phyloP scores from a whole-genome alignment of 495 filamentous ascomycete species.

The Diplogelasinospora grovesii region DNA sequence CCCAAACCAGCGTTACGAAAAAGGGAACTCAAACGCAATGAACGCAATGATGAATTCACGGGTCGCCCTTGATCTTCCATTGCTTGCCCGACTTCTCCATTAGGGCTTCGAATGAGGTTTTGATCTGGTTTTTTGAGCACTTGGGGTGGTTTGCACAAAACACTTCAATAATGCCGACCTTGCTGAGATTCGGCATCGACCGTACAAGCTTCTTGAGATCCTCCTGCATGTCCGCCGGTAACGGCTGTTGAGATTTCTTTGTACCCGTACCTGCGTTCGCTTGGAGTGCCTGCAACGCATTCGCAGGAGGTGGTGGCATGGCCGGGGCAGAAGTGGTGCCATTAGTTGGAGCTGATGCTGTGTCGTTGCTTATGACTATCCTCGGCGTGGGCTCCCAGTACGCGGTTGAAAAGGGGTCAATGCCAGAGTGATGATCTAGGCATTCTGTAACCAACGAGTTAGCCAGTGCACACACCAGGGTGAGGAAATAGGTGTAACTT shows the following conservation, averaged over 20 bases:
- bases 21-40: no score
- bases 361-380: constrained; percentile 13
- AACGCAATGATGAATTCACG: no score
- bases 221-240: constrained; percentile 15
- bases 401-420: constrained; percentile 75
- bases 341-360: constrained; percentile 2
- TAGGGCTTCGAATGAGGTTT: constrained; percentile 20
- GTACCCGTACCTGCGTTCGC: constrained; percentile 2
- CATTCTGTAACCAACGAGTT: constrained; percentile 19
- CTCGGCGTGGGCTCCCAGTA: constrained; percentile 62
- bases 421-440: constrained; percentile 41
- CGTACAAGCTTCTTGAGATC: constrained; percentile 21
- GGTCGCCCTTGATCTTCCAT: constrained; percentile 18
- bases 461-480: constrained; percentile 4
- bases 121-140: constrained; percentile 16
- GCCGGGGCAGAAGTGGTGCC: constrained; percentile 1
- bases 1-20: no score
- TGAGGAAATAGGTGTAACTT: constrained; percentile 23
- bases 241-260: constrained; percentile 17
- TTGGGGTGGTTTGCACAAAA: constrained; percentile 16
- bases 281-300: constrained; percentile 21
- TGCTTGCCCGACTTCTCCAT: constrained; percentile 15
- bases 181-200: constrained; percentile 19
- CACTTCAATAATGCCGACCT: constrained; percentile 23
- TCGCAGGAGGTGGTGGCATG: constrained; percentile 9